Evolutionary conservation across 257 asterid species (phyloP).

Genomic region (Solanum pennellii): DNA sequence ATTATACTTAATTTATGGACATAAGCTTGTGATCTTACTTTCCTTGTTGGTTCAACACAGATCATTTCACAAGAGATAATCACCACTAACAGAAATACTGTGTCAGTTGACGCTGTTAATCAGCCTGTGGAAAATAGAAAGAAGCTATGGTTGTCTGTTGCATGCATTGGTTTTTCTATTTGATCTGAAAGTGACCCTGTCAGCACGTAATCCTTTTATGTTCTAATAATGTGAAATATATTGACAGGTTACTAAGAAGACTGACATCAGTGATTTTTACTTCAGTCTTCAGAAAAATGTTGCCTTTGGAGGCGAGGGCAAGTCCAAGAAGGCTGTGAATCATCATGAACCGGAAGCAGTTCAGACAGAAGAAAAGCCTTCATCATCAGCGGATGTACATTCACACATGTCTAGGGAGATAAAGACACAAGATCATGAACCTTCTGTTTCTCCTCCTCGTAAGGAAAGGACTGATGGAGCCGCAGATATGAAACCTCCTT

Average conservation of each 20-base stretch:
- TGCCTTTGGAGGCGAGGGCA: constrained; percentile 67
- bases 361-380: constrained; percentile 20
- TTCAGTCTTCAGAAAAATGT: constrained; percentile 64
- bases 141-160: neutral
- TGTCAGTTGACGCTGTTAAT: neutral
- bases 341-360: constrained; percentile 18
- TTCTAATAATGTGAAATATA: neutral
- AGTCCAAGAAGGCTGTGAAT: constrained; percentile 26
- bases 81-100: neutral
- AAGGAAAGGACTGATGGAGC: constrained; percentile 14
- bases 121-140: neutral
- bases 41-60: neutral
- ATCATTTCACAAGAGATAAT: neutral
- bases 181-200: neutral
- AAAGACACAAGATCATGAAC: constrained; percentile 16
- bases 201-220: neutral
- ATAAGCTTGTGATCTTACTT: neutral
- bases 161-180: neutral
- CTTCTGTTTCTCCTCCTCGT: constrained; percentile 25
- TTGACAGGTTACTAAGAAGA: constrained; percentile 74
- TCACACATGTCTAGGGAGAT: constrained; percentile 22
- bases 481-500: constrained; percentile 16
- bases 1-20: neutral
- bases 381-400: constrained; percentile 14
- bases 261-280: constrained; percentile 72